These are phyloP conservation scores for Gliomastix tumulicola DNA, from an alignment of 2,329 filamentous ascomycete species.

Conservation along the genomic window DNA sequence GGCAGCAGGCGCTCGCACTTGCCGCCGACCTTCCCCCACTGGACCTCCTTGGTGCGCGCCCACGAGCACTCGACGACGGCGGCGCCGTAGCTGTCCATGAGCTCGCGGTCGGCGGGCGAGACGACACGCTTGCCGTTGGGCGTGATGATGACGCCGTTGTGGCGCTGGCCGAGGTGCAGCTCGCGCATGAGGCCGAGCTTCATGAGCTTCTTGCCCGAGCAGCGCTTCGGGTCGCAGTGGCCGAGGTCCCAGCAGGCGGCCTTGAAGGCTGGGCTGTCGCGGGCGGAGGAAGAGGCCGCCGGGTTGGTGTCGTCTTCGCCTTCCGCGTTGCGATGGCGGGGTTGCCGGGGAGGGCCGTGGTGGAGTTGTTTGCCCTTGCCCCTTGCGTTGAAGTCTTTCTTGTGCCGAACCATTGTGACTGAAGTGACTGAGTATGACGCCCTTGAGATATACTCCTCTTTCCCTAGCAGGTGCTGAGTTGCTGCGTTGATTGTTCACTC, in stretches of 20 bases:
- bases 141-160: slow-evolving; percentile 86
- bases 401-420: slow-evolving; percentile 87
- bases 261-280: slow-evolving; percentile 59
- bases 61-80: slow-evolving; percentile 97
- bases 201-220: slow-evolving; percentile 93
- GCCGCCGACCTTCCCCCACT: slow-evolving; percentile 85
- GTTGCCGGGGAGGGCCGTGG: slow-evolving; percentile 49
- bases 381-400: slow-evolving; percentile 73
- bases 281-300: slow-evolving; percentile 14
- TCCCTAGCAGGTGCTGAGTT: no score
- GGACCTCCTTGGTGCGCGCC: slow-evolving; percentile 87
- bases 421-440: no score
- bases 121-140: slow-evolving; percentile 86
- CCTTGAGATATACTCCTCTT: no score
- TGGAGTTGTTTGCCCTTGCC: slow-evolving; percentile 63
- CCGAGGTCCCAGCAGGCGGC: slow-evolving; percentile 97
- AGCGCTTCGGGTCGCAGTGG: slow-evolving; percentile 95
- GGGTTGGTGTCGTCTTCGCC: slow-evolving; percentile 26
- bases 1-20: slow-evolving; percentile 87
- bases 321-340: slow-evolving; percentile 36
- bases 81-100: slow-evolving; percentile 83
- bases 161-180: slow-evolving; percentile 84
- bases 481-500: no score
- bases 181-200: slow-evolving; percentile 89
- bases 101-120: slow-evolving; percentile 72